phyloP scores from a whole-genome alignment of 2,329 filamentous ascomycete genomes.

The Fusarium poae region DNA sequence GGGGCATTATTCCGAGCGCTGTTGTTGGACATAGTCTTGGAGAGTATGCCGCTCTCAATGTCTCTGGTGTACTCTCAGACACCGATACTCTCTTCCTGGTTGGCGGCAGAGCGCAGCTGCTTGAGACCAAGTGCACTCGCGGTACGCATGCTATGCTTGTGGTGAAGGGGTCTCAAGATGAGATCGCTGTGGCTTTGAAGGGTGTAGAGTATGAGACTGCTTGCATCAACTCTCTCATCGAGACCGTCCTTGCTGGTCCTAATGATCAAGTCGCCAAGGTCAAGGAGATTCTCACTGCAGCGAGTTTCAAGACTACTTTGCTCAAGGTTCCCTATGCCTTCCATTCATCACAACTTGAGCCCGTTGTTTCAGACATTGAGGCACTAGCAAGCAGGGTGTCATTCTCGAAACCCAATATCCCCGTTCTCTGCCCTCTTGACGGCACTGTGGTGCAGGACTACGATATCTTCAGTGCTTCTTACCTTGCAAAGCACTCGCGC shows the following conservation, averaged over 20 bases:
- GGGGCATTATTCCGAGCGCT: conserved; percentile 57
- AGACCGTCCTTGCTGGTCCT: conserved; percentile 63
- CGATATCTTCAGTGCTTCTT: conserved; percentile 22
- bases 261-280: conserved; percentile 24
- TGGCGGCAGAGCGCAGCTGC: conserved; percentile 68
- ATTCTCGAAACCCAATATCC: conserved; percentile 18
- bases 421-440: conserved; percentile 29
- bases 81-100: conserved; percentile 73
- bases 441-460: conserved; percentile 24
- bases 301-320: conserved; percentile 49
- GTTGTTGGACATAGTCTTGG: conserved; percentile 63
- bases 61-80: conserved; percentile 72
- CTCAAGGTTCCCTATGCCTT: conserved; percentile 56
- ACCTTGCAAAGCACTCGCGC: conserved; percentile 33
- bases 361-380: conserved; percentile 63
- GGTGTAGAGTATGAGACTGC: conserved; percentile 55
- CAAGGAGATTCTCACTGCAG: conserved; percentile 16
- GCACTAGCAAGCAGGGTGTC: conserved; percentile 12
- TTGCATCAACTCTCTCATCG: conserved; percentile 74
- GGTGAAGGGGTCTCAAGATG: conserved; percentile 44
- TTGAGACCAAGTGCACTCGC: conserved; percentile 65
- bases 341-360: conserved; percentile 55
- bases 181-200: conserved; percentile 14
- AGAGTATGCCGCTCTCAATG: conserved; percentile 62
- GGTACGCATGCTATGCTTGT: conserved; percentile 55